Conservation (phyloP, 768 basidiomycete species). For the Kwoniella sp. region DNA sequence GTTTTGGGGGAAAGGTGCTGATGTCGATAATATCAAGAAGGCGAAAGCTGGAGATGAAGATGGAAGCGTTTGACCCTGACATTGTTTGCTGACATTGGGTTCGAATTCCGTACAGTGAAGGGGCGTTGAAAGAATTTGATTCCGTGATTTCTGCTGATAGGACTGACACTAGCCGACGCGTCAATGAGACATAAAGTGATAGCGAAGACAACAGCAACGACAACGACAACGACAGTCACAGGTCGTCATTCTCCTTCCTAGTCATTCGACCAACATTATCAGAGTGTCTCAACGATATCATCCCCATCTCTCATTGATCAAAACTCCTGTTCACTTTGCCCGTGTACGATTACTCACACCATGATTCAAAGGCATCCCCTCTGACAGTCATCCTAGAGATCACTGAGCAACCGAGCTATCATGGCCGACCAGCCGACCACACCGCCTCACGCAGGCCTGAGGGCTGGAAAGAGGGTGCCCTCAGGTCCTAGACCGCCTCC, state of each 20-base stretch:
- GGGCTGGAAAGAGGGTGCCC: conserved; percentile 12
- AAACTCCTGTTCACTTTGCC: not conserved
- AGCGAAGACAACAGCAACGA: not conserved
- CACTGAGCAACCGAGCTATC: not conserved
- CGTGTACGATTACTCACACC: not conserved
- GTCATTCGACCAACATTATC: no score
- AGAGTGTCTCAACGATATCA: no score
- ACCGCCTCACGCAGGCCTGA: conserved; percentile 10
- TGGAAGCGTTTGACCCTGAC: not conserved
- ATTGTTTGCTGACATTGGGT: not conserved
- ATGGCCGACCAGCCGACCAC: conserved; percentile 16
- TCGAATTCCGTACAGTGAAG: no score
- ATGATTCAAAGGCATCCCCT: not conserved
- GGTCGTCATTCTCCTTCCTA: no score
- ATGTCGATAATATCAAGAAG: no score
- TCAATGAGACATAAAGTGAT: not conserved
- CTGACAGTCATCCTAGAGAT: not conserved
- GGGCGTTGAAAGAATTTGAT: not conserved
- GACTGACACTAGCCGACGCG: not conserved
- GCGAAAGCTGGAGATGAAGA: no score
- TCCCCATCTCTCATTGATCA: not conserved
- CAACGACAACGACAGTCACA: no score
- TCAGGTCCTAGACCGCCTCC: conserved; percentile 25
- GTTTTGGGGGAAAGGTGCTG: no score
- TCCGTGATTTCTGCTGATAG: not conserved